phyloP scores from a whole-genome alignment of 2,329 filamentous ascomycete genomes.

The Phaeosphaeriaceae sp. region DNA sequence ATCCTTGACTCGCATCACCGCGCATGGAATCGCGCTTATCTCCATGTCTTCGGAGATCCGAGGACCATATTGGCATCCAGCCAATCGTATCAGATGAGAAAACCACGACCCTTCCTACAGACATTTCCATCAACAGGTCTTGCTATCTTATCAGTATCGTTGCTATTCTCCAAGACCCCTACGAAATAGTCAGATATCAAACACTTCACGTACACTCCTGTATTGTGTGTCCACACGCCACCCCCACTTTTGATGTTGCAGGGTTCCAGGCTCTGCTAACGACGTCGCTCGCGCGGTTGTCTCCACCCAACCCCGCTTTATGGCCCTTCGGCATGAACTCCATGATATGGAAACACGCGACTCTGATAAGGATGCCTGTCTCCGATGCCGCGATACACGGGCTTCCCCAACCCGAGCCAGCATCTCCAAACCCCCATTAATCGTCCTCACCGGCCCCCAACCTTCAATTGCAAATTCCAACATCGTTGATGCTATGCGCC shows the following conservation, averaged over 20 bases:
- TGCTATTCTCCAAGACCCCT: too few relatives aligned
- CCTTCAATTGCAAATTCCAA: slow-evolving; percentile 30
- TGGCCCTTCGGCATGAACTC: slow-evolving; percentile 14
- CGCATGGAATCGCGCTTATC: background rate
- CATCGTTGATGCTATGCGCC: slow-evolving; percentile 13
- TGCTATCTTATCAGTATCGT: too few relatives aligned
- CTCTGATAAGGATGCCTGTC: slow-evolving; percentile 19
- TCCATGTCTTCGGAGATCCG: background rate
- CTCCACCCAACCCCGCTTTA: slow-evolving; percentile 25
- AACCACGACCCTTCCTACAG: too few relatives aligned
- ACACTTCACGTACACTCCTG: too few relatives aligned
- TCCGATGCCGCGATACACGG: slow-evolving; percentile 14
- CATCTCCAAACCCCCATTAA: slow-evolving; percentile 34
- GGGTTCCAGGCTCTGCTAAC: slow-evolving; percentile 9
- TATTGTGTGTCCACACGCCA: background rate
- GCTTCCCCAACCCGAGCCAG: background rate
- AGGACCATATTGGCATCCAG: background rate
- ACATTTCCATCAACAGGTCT: too few relatives aligned
- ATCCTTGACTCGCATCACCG: background rate
- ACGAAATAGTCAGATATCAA: too few relatives aligned
- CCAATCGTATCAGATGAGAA: too few relatives aligned
- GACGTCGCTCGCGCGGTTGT: slow-evolving; percentile 4
- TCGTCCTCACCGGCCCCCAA: slow-evolving; percentile 33
- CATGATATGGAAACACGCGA: slow-evolving; percentile 21
- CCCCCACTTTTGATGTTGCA: slow-evolving; percentile 26